Base-by-base conservation (phyloP, 2,329 filamentous ascomycete genomes). In the Aspergillus sp. region DNA sequence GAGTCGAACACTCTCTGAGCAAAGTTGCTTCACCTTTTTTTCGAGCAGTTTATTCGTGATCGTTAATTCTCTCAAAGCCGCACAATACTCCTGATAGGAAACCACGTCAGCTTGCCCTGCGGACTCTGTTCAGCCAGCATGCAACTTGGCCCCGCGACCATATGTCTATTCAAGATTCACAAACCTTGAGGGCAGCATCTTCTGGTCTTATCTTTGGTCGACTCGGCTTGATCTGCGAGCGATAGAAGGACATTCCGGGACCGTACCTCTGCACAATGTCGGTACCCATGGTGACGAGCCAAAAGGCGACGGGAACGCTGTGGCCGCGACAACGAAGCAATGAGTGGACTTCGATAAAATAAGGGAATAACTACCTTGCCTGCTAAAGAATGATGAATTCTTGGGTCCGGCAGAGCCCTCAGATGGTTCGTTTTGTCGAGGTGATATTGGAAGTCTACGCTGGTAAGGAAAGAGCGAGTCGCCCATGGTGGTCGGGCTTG, bases 41-140 rank as follows among this genome's bases (percentile, higher is more conserved):
- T 70, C 63, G 35, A 73, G 63, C 27, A 63, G 49, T n/a, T 67
- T 52, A 52, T 73, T 73, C 55, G 61, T 66, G 12, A 48, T 54
- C 25, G 67, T 52, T 15, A 73, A 60, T 5, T 66, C 62, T 14
- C 45, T 56, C 15, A 69, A 60, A 17, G 64, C 56, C 9, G 55
- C 48, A 25, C 60, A 60, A 47, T 65, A 64, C 52, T 47, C 62
- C 67, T 69, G 47, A 6, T 15, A 49, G 17, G 11, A 12, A 19
- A 43, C 2, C 23, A 14, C 31, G 19, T 59, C 48, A 59, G 47
- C 52, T 33, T 39, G 19, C 14, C 52, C 23, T 39, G 19, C 14
- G 8, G 12, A 35, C 25, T 31, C 17, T 21, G 21, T n/a, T 14
- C 48, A 21, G 17, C 14, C 35, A n/a, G n/a, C 8, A 31, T 12